These are phyloP conservation scores for Ascoidea tarda DNA, from an alignment of 805 yeast species.

Conservation along the genomic window DNA sequence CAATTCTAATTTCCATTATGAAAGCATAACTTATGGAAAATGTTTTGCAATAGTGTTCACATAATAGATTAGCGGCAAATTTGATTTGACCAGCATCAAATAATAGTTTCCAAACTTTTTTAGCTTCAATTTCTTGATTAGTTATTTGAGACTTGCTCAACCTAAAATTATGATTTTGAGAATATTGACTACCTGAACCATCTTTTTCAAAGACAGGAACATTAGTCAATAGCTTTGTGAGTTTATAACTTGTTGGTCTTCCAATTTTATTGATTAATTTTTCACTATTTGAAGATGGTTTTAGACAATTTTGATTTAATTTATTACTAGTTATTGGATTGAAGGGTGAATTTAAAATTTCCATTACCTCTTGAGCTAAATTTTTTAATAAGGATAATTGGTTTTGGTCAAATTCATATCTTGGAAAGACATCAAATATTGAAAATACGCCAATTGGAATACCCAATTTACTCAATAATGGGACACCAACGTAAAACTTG, in stretches of 20 bases:
- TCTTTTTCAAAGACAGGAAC: conserved; percentile 41
- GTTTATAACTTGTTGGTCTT: conserved; percentile 38
- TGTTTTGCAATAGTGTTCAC: conserved; percentile 21
- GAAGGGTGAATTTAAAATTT: conserved; percentile 23
- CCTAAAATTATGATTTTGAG: conserved; percentile 31
- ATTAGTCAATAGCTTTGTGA: conserved; percentile 14
- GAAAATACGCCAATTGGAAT: conserved; percentile 43
- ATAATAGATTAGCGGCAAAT: conserved; percentile 26
- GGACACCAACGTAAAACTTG: conserved; percentile 53
- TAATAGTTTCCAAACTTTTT: conserved; percentile 22
- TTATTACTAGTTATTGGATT: conserved; percentile 5
- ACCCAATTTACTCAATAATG: conserved; percentile 27
- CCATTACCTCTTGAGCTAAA: conserved; percentile 27
- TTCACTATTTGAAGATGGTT: conserved; percentile 5
- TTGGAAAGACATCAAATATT: conserved; percentile 35
- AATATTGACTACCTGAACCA: conserved; percentile 51
- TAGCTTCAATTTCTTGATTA: conserved; percentile 17
- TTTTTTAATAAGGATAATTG: conserved; percentile 22
- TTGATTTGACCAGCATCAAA: conserved; percentile 25
- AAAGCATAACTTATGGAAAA: conserved; percentile 29
- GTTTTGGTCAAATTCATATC: conserved; percentile 21
- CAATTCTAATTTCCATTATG: conserved; percentile 34
- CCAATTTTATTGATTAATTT: conserved; percentile 31
- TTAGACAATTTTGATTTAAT: neutral
- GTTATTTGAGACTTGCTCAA: conserved; percentile 20